phyloP scores from a whole-genome alignment of 768 basidiomycete genomes.

The Neoboletus brunneissimus region DNA sequence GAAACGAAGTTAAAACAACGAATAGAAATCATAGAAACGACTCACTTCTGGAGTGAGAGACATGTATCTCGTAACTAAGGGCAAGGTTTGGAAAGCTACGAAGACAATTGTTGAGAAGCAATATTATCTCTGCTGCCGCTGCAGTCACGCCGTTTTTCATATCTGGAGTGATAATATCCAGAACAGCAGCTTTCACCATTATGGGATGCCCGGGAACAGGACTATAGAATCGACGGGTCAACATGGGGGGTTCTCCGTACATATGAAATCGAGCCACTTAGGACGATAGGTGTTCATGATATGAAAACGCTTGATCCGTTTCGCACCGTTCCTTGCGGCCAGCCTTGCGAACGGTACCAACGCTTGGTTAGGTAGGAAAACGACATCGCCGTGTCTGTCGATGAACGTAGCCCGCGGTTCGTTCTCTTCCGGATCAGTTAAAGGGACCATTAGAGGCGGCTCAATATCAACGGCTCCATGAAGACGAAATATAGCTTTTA shows the following conservation, averaged over 20 bases:
- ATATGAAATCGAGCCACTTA: constrained; percentile 42
- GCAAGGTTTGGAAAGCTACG: constrained; percentile 69
- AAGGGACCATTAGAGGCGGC: constrained; percentile 79
- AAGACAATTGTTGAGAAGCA: constrained; percentile 63
- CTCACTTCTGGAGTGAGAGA: constrained; percentile 77
- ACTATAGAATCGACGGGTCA: constrained; percentile 34
- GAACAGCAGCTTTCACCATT: constrained; percentile 68
- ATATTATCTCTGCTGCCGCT: constrained; percentile 71
- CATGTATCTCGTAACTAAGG: constrained; percentile 68
- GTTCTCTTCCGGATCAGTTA: constrained; percentile 59
- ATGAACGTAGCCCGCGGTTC: constrained; percentile 69
- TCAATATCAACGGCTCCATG: constrained; percentile 91
- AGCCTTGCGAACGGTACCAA: constrained; percentile 78
- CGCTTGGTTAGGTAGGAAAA: constrained; percentile 68
- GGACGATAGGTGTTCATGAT: constrained; percentile 70
- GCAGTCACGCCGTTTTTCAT: constrained; percentile 59
- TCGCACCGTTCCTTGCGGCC: constrained; percentile 63
- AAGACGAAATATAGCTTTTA: constrained; percentile 75
- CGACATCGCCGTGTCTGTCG: constrained; percentile 76
- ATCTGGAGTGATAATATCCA: constrained; percentile 83
- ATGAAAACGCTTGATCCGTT: constrained; percentile 81
- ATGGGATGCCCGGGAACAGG: constrained; percentile 71
- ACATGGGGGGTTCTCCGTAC: neutral
- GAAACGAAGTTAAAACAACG: constrained; percentile 3
- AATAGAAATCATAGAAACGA: constrained; percentile 3